Evolutionary conservation across 2,329 filamentous ascomycete genomes (phyloP).

Genomic region (Claviceps sp.): DNA sequence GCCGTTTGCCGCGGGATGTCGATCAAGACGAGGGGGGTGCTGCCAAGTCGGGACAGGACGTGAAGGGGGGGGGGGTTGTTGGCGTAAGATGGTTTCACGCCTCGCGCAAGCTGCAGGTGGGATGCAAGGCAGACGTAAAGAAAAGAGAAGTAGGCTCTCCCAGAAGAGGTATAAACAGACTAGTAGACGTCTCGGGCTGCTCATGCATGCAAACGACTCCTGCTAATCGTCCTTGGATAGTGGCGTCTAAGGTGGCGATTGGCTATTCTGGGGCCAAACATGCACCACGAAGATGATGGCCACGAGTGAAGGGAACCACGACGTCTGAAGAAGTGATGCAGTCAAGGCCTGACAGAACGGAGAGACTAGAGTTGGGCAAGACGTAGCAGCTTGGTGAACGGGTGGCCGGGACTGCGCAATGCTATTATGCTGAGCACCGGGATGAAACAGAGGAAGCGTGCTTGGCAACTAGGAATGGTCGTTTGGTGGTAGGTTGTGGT

Average conservation of each 20-base stretch:
- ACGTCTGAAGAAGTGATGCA: constrained; percentile 11
- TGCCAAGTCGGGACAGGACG: background rate
- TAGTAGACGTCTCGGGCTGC: constrained; percentile 16
- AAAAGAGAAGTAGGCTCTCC: constrained; percentile 2
- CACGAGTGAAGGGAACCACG: constrained; percentile 18
- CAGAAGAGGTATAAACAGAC: background rate
- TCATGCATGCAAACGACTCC: constrained; percentile 12
- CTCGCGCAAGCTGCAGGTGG: background rate
- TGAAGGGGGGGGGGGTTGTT: background rate
- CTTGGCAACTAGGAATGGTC: background rate
- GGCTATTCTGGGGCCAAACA: constrained; percentile 17
- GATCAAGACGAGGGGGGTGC: background rate
- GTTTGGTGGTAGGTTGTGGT: background rate
- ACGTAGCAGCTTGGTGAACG: background rate
- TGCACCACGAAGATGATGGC: constrained; percentile 20
- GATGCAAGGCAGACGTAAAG: constrained; percentile 1
- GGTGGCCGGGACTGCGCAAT: constrained; percentile 11
- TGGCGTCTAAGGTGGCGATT: constrained; percentile 19
- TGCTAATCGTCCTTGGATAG: constrained; percentile 16
- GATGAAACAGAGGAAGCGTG: constrained; percentile 4
- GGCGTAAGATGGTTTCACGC: background rate
- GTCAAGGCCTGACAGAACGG: background rate
- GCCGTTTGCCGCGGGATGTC: background rate
- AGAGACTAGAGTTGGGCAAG: background rate
- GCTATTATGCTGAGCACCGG: constrained; percentile 13